Evolutionary conservation across 2,329 filamentous ascomycete genomes (phyloP), one percentile per base, ranked within the genome.

Genomic region (Alternaria triticina): DNA sequence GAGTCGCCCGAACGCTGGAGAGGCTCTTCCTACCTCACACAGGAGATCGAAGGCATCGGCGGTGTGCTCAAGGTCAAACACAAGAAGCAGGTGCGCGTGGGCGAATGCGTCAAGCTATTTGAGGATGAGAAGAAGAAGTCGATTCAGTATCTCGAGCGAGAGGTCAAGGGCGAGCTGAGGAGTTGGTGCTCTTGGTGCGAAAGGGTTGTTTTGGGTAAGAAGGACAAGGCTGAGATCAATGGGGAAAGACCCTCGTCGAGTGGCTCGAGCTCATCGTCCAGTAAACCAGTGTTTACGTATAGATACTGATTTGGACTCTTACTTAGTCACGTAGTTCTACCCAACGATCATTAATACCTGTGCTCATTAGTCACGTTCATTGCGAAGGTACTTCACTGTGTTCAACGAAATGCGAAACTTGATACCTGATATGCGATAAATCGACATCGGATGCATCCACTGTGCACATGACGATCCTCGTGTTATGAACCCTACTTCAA

Each of bases 111-210:
- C 12, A 91, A 91, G 65, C 93, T 97, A 77, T 94, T 90, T 82
- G 91, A 92, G 68, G 93, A 86, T 8, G 88, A 81, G 65, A 68
- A 70, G 20, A 75, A 79, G 22, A 74, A 74, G 56, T 72, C 71
- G 20, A 76, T 88, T 5, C 85, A 86, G 61, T 90, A 91, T 69
- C 82, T 97, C 25, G 85, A 85, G 15, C 83, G 90, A 23, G 95
- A 98, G 80, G 86, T 90, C 57, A 83, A 83, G 13, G 92, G 92
- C 1, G 80, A 82, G 52, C 84, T 89, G 60, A 86, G 94, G 64
- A 94, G 91, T 76, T 97, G 93, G 93, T 98, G 94, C 79, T 93
- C 91, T 0, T 97, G 95, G 94, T 98, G 95, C 78, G 88, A 86
- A 78, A 85, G 93, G 64, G 89, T 93, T 4, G 88, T 96, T 56